Conservation (phyloP, 495 filamentous ascomycete species). For the Penicillium manginii region DNA sequence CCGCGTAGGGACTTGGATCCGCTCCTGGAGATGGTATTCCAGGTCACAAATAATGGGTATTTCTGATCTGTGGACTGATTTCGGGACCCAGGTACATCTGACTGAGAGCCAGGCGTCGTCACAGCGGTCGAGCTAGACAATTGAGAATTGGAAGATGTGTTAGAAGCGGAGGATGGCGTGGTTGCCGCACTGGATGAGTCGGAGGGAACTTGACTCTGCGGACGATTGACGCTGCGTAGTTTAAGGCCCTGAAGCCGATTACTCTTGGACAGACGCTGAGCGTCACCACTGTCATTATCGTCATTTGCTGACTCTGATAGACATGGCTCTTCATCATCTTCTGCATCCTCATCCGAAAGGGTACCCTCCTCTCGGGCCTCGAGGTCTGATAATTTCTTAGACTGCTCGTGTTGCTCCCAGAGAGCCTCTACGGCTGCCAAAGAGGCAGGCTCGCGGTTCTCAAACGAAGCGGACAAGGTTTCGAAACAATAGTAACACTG, state of each 20-base stretch:
- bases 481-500: constrained; percentile 96
- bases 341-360: constrained; percentile 17
- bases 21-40: constrained; percentile 74
- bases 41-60: constrained; percentile 89
- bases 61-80: constrained; percentile 30
- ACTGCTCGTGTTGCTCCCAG: constrained; percentile 62
- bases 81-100: constrained; percentile 17
- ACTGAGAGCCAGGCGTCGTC: constrained; percentile 49
- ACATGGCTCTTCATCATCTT: constrained; percentile 24
- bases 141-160: constrained; percentile 45
- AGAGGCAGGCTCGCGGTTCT: constrained; percentile 58
- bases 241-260: constrained; percentile 29
- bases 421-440: constrained; percentile 71
- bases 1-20: constrained; percentile 75
- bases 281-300: constrained; percentile 29
- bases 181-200: constrained; percentile 51
- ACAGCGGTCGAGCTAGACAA: constrained; percentile 48
- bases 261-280: constrained; percentile 26
- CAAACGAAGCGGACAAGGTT: constrained; percentile 66
- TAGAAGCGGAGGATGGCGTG: constrained; percentile 48
- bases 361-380: constrained; percentile 16
- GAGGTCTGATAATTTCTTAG: constrained; percentile 42
- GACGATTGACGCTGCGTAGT: constrained; percentile 37
- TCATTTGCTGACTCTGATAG: constrained; percentile 24
- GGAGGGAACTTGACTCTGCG: constrained; percentile 40